Evolutionary conservation across 768 basidiomycete species (phyloP), one percentile per base, ranked within the genome.

Genomic region (Steccherinum ochraceum): DNA sequence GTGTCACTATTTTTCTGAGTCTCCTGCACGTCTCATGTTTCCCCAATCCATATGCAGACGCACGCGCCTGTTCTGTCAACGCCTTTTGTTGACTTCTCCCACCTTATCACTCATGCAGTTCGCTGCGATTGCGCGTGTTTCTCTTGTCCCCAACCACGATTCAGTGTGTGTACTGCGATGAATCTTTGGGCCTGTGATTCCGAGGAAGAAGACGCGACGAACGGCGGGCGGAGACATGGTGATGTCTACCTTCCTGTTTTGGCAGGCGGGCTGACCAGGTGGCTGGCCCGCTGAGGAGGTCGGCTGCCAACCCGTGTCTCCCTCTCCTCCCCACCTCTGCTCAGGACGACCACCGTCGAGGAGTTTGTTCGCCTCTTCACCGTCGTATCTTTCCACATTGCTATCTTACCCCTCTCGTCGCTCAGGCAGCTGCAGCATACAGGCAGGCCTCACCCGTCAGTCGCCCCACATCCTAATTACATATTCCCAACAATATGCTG

Each of bases 401-500:
- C 16, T 35, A 35, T 35, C 30, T 35, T 35, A 35, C 30, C 16
- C n/a, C 16, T 35, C 30, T 7, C 16, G 7, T 16, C 30, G 30
- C 30, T 35, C 30, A 35, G 30, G 30, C 30, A n/a, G n/a, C n/a
- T n/a, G n/a, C n/a, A 35, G 30, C 30, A 35, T 35, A 35, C 30
- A 13, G 10, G 16, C 40, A 50, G 3, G 23, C 24, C 20, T 25
- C 16, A 24, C 24, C 24, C 41, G 24, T 43, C 21, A 16, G 18
- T 13, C 20, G 18, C 39, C 40, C 21, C n/a, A 50, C 26, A 5
- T 44, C 42, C 49, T 30, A 30, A 13, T n/a, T n/a, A n/a, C n/a
- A n/a, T n/a, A n/a, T n/a, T n/a, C 45, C 25, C 42, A 11, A 39
- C 52, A 57, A 40, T 71, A 58, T 74, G 72, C 55, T 73, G 50